Evolutionary conservation across 495 filamentous ascomycete genomes (phyloP).

Genomic region (Aspergillus avenaceus): DNA sequence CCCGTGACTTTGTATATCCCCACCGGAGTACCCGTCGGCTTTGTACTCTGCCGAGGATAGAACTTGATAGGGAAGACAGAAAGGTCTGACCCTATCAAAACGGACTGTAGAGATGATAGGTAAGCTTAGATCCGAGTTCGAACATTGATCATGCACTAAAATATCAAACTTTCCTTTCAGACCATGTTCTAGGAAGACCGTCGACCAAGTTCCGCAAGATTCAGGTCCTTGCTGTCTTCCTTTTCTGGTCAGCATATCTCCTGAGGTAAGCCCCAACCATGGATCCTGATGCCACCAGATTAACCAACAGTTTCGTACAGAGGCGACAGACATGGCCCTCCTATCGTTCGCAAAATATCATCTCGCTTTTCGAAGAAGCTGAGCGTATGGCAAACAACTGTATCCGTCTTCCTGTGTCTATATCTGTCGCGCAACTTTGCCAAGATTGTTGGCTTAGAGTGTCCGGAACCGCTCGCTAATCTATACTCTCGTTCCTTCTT

Average conservation of each 20-base stretch:
- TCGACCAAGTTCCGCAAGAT: constrained; percentile 87
- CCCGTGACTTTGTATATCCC: background rate
- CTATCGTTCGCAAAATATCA: constrained; percentile 68
- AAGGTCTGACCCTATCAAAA: background rate
- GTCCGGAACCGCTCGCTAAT: constrained; percentile 89
- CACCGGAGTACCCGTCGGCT: too few relatives aligned
- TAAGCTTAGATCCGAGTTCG: constrained; percentile 5
- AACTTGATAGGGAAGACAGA: background rate
- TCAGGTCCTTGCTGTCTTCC: constrained; percentile 85
- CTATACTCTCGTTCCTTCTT: constrained; percentile 95
- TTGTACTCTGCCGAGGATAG: background rate
- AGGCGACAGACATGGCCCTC: constrained; percentile 86
- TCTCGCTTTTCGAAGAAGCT: constrained; percentile 61
- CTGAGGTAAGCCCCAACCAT: constrained; percentile 49
- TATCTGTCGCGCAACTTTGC: constrained; percentile 90
- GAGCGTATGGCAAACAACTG: constrained; percentile 84
- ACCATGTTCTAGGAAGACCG: constrained; percentile 89
- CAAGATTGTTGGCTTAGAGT: constrained; percentile 85
- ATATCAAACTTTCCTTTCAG: constrained; percentile 40
- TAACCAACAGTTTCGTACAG: constrained; percentile 30
- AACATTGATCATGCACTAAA: background rate
- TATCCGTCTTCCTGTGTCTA: constrained; percentile 84
- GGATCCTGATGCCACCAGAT: too few relatives aligned
- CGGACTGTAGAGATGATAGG: constrained; percentile 31
- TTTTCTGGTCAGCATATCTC: constrained; percentile 87